Evolutionary conservation across 257 asterid genomes (phyloP), one percentile per base, ranked within the genome.

Genomic region (Solanum chmielewskii): DNA sequence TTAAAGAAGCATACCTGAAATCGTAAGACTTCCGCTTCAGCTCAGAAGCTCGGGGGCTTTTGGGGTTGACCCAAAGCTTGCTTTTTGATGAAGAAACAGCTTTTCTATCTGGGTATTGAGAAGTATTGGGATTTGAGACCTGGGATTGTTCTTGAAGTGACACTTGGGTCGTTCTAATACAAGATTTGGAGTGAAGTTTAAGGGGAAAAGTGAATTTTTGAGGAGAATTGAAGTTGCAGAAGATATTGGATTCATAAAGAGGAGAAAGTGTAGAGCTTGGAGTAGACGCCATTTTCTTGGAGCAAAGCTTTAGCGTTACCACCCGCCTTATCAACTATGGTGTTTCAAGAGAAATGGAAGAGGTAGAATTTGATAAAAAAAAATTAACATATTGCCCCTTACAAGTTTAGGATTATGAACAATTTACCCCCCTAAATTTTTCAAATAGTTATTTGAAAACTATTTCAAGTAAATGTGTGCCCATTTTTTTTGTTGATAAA

Each of bases 61-160:
- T 94, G 76, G 99, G 99, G 76, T 97, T 96, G 87, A 97, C 93
- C 99, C 99, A 97, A 31, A 62, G 64, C 39, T 78, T 74, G 74
- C 92, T 85, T 73, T 94, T 95, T 20, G 97, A 73, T 2, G 91
- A 89, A 77, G 95, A 70, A 2, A 6, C 25, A 20, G 88, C 4
- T 44, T 89, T 90, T 27, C 33, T 70, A 70, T 31, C 13, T 16
- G 93, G 88, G 89, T 23, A 31, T 75, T 89, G 86, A 12, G 93
- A 87, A 80, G 68, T 89, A 83, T 83, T 75, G 12, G 90, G 39
- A 62, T 52, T 85, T 29, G 90, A 75, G 75, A 85, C 35, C 74
- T 85, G 86, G 33, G 88, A 3, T 56, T 37, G 90, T 73, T 91
- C 92, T 60, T 91, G 94, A 20, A 92, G 45, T 37, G 95, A 93